phyloP scores from a whole-genome alignment of 2,329 filamentous ascomycete species.

The Penicillium sp. region DNA sequence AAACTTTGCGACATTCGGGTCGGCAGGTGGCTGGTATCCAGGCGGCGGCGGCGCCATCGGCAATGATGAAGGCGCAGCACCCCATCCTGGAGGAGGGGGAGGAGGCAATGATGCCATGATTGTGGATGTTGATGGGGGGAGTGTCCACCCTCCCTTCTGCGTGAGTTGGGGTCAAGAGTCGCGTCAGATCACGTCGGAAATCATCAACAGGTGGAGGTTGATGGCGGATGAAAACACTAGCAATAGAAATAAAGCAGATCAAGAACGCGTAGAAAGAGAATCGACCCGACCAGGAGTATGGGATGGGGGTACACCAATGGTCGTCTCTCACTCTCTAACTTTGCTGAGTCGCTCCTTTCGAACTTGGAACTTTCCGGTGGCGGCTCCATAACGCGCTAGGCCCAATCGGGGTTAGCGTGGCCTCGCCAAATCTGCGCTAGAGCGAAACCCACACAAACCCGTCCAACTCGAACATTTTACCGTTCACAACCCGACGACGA shows the following conservation, averaged over 20 bases:
- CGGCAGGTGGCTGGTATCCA: conserved; percentile 75
- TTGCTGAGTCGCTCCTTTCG: conserved; percentile 27
- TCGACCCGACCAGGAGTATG: conserved; percentile 8
- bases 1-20: conserved; percentile 89
- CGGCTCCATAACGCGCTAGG: conserved; percentile 34
- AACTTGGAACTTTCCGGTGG: conserved; percentile 39
- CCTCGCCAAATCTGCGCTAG: conserved; percentile 41
- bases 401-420: conserved; percentile 40
- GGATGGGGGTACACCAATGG: not conserved
- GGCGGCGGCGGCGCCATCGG: conserved; percentile 74
- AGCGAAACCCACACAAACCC: conserved; percentile 48
- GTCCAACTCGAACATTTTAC: conserved; percentile 42
- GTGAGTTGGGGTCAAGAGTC: conserved; percentile 30
- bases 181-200: conserved; percentile 36
- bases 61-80: conserved; percentile 53
- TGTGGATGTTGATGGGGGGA: conserved; percentile 25
- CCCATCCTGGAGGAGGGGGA: conserved; percentile 70
- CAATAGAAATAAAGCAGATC: not conserved
- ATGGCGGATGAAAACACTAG: not conserved
- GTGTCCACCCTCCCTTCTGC: conserved; percentile 26
- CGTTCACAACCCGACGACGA: conserved; percentile 40
- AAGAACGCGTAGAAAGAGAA: conserved; percentile 7
- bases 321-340: conserved; percentile 7
- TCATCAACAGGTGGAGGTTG: conserved; percentile 13
- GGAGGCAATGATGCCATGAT: conserved; percentile 63